A percentile compares a stretch with the other conserved stretches of the same genome.
Conservation (phyloP, 228 moss, liverwort and hornwort species). For the Sphagnum fallax region DNA sequence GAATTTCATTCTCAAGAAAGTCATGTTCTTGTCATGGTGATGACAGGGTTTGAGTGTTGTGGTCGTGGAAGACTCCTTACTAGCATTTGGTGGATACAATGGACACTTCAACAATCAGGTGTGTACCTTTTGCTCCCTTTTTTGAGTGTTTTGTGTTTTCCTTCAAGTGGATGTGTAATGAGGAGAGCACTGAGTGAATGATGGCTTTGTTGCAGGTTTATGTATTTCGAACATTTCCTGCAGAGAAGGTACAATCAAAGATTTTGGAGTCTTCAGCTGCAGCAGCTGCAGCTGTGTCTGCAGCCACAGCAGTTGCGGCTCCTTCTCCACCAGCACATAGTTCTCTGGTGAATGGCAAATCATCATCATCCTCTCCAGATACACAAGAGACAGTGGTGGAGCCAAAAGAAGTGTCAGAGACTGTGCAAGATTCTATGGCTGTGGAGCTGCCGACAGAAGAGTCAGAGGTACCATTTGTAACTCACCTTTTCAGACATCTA, state of each 20-base stretch:
- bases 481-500: slow-evolving; percentile 22
- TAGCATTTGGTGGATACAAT: slow-evolving; percentile 96
- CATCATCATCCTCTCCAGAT: neutral
- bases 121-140: neutral
- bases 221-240: slow-evolving; percentile 49
- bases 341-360: slow-evolving; percentile 7
- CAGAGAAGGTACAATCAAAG: slow-evolving; percentile 34
- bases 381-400: slow-evolving; percentile 12
- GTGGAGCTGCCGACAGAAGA: slow-evolving; percentile 24
- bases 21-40: slow-evolving; percentile 2
- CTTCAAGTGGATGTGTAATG: neutral
- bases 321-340: slow-evolving; percentile 11
- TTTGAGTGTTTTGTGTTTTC: neutral
- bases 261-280: slow-evolving; percentile 40
- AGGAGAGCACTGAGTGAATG: neutral
- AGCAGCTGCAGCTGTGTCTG: slow-evolving; percentile 48
- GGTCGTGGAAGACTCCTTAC: slow-evolving; percentile 45
- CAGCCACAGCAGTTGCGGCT: slow-evolving; percentile 32
- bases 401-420: slow-evolving; percentile 12
- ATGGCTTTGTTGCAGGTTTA: slow-evolving; percentile 28
- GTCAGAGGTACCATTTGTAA: slow-evolving; percentile 16
- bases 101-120: slow-evolving; percentile 78
- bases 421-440: slow-evolving; percentile 13
- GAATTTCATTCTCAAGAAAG: neutral
- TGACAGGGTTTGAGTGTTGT: slow-evolving; percentile 73